A percentile compares a stretch with the other conserved stretches of the same genome.
Evolutionary conservation across 2,329 filamentous ascomycete genomes (phyloP).

Genomic region (Diaporthe citri): DNA sequence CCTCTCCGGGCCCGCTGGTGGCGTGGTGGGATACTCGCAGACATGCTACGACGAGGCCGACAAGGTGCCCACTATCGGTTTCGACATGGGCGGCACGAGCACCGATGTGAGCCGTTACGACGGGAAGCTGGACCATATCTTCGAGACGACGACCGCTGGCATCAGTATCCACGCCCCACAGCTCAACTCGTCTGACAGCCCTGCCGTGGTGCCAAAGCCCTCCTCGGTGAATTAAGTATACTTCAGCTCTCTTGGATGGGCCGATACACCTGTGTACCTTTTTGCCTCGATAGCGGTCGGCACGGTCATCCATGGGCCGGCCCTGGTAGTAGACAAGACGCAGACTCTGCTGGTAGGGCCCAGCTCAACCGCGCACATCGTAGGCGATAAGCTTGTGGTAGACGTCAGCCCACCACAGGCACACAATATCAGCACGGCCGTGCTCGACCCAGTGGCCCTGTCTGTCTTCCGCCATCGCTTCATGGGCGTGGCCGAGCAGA

Average conservation of each 20-base stretch:
- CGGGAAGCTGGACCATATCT: conserved; percentile 35
- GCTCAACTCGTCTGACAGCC: conserved; percentile 4
- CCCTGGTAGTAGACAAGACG: conserved; percentile 50
- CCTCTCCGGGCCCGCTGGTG: conserved; percentile 34
- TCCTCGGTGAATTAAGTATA: conserved; percentile 35
- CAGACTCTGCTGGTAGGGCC: conserved; percentile 59
- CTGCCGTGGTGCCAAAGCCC: neutral
- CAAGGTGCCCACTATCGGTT: conserved; percentile 22
- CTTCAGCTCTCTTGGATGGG: conserved; percentile 41
- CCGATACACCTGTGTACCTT: conserved; percentile 41
- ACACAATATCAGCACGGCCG: neutral
- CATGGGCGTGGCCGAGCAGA: conserved; percentile 71
- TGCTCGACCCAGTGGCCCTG: conserved; percentile 45
- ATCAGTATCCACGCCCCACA: conserved; percentile 34
- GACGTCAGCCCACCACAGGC: conserved; percentile 44
- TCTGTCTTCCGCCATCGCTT: conserved; percentile 68
- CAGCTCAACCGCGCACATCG: conserved; percentile 51
- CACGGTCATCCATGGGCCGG: conserved; percentile 13
- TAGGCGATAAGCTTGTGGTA: conserved; percentile 54
- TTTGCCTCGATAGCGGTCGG: conserved; percentile 25
- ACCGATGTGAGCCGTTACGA: conserved; percentile 35
- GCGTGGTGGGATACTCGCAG: conserved; percentile 33
- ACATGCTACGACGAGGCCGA: conserved; percentile 11
- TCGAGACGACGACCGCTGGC: conserved; percentile 36
- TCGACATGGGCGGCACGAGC: conserved; percentile 36